These are phyloP conservation scores for Camelina hispida DNA, from an alignment of 345 rosid genomes.

Conservation along the genomic window DNA sequence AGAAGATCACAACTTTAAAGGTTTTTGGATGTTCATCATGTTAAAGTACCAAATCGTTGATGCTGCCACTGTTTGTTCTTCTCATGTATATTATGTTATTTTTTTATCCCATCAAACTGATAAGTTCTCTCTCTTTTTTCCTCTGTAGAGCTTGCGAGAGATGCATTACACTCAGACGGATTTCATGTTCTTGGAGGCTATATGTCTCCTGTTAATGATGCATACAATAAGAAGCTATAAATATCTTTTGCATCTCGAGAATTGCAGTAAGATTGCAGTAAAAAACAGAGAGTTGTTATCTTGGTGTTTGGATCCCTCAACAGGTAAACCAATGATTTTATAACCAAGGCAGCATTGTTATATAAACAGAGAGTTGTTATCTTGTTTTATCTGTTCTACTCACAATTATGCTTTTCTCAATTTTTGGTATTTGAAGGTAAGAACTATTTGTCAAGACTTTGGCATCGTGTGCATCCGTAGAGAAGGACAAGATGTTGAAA, in stretches of 20 bases:
- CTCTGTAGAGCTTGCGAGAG: conserved; percentile 79
- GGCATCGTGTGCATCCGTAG: conserved; percentile 89
- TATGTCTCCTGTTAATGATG: conserved; percentile 93
- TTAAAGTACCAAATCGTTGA: too few species aligned
- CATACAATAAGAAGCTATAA: conserved; percentile 74
- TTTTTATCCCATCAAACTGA: background rate
- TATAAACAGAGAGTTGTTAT: conserved; percentile 4
- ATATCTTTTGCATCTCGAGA: background rate
- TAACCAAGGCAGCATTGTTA: background rate
- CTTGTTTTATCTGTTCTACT: conserved; percentile 1
- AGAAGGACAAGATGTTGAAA: conserved; percentile 72
- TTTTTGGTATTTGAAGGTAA: conserved; percentile 52
- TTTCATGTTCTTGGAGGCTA: conserved; percentile 83
- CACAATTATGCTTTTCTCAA: conserved; percentile 1
- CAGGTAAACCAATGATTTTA: conserved; percentile 54
- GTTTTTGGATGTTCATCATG: too few species aligned
- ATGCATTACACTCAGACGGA: conserved; percentile 65
- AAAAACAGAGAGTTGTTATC: too few species aligned
- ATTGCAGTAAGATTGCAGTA: too few species aligned
- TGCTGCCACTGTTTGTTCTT: too few species aligned
- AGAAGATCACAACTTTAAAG: too few species aligned
- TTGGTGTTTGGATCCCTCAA: conserved; percentile 83
- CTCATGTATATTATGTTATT: too few species aligned
- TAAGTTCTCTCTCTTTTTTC: conserved; percentile 28
- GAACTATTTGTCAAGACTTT: conserved; percentile 65